Evolutionary conservation across 192 early-diverging fungal genomes (phyloP), one percentile per base, ranked within the genome.

Genomic region (Coemansia sp.): DNA sequence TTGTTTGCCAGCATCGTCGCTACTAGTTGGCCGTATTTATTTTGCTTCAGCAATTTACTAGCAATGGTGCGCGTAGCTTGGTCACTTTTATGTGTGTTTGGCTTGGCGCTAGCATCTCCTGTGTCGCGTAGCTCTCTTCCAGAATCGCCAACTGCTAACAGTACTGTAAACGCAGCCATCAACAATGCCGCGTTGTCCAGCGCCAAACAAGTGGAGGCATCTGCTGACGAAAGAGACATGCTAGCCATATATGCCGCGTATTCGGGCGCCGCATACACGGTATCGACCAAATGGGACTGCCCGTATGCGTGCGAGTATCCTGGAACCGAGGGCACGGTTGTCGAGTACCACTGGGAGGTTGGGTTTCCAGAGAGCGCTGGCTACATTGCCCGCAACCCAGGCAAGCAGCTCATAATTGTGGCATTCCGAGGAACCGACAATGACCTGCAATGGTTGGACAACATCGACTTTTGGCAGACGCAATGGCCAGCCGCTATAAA

Each of bases 381-480:
- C 17, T 82, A 74, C 35, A 74, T 82, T 61, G 80, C 80, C 10
- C 54, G 71, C 35, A 82, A 82, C 19, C 71, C 71, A 17, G 46
- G 42, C 38, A 63, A 59, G 5, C 36, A 59, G 3, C 20, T 71
- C 24, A 57, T 84, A 9, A 60, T 76, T 11, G 68, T 78, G 27
- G 71, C 74, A 4, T 79, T 78, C 69, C 77, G 71, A 37, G 83
- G 83, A 20, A 85, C 83, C 14, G 59, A 70, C 5, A 64, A 74
- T 46, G 6, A 24, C 9, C 29, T 66, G 1, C 78, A 81, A 51
- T 78, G 70, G 77, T 27, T 63, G 4, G 76, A 84, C 4, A 82
- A 73, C 27, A 20, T 77, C 10, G 59, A 77, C 27, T 29, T 78
- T 37, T 58, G 11, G 6, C 61, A 75, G 35, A 57, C 47, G 7